A percentile compares a stretch with the other conserved stretches of the same genome.
These are phyloP conservation scores for Epichloe hybrida DNA, from an alignment of 2,329 filamentous ascomycete genomes.

Conservation along the genomic window DNA sequence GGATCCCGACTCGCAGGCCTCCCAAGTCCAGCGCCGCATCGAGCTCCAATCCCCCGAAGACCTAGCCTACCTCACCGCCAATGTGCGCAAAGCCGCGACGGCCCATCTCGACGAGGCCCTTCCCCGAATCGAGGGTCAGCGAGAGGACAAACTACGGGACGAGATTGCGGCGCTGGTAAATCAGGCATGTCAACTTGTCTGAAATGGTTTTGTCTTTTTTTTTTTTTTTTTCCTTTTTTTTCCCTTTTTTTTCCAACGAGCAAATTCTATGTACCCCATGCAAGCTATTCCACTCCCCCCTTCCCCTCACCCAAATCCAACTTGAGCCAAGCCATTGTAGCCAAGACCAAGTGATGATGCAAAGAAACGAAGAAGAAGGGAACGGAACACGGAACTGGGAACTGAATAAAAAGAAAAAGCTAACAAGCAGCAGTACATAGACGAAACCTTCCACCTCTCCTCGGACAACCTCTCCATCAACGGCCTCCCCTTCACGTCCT, in stretches of 20 bases:
- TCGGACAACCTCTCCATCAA: constrained; percentile 49
- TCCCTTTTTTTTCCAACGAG: not conserved
- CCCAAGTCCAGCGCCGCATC: constrained; percentile 52
- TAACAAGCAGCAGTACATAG: constrained; percentile 38
- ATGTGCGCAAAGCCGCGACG: constrained; percentile 54
- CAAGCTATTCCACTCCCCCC: too few species aligned
- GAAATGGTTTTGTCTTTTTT: too few species aligned
- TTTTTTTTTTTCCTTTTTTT: not conserved
- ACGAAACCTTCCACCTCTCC: constrained; percentile 44
- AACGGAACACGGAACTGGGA: too few species aligned
- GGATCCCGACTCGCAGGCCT: constrained; percentile 21
- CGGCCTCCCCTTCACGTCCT: constrained; percentile 36
- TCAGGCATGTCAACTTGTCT: constrained; percentile 27
- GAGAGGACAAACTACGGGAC: constrained; percentile 42
- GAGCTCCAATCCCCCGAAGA: constrained; percentile 69
- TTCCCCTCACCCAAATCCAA: too few species aligned
- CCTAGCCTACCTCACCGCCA: constrained; percentile 54
- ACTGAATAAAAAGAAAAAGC: not conserved
- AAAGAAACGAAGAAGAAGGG: not conserved
- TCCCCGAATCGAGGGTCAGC: constrained; percentile 42
- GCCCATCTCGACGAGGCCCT: constrained; percentile 55
- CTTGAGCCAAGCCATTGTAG: too few species aligned
- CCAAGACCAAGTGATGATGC: too few species aligned
- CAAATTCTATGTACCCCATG: too few species aligned
- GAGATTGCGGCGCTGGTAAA: constrained; percentile 47